Conservation (phyloP, 768 basidiomycete genomes). For the Amanita rubescens region DNA sequence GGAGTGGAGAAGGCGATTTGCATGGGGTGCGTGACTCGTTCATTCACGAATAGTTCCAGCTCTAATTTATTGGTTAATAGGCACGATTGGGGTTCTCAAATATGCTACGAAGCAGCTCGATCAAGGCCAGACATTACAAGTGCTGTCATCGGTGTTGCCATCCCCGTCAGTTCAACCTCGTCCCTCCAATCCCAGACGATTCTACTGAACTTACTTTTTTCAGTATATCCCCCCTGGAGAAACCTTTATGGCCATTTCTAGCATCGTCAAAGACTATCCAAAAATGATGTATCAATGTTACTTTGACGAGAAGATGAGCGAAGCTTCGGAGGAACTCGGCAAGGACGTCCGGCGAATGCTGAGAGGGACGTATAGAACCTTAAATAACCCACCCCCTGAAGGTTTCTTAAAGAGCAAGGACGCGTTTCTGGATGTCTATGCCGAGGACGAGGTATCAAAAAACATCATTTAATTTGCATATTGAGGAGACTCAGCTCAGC, state of each 20-base stretch:
- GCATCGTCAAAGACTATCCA: conserved; percentile 35
- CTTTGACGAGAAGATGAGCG: conserved; percentile 43
- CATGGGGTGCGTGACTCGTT: conserved; percentile 44
- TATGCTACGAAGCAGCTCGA: conserved; percentile 65
- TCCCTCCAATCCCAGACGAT: background rate
- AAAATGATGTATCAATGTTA: conserved; percentile 57
- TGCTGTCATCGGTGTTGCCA: conserved; percentile 47
- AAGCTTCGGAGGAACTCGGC: conserved; percentile 47
- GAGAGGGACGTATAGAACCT: conserved; percentile 47
- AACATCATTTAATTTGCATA: background rate
- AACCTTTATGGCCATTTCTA: conserved; percentile 38
- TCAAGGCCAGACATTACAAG: conserved; percentile 57
- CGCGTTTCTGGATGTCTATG: conserved; percentile 49
- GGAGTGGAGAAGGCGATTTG: conserved; percentile 44
- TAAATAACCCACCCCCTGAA: conserved; percentile 48
- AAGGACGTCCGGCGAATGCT: conserved; percentile 48
- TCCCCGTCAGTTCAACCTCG: conserved; percentile 43
- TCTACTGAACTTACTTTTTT: background rate
- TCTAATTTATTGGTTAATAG: conserved; percentile 21
- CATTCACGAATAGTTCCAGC: background rate
- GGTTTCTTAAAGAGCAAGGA: conserved; percentile 42
- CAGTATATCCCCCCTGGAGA: conserved; percentile 56
- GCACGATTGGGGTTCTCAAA: conserved; percentile 69
- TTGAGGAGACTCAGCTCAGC: background rate
- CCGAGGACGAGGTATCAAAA: conserved; percentile 34